Conservation (phyloP, 352 stramenopile genomes). For the Bremia lactucae region DNA sequence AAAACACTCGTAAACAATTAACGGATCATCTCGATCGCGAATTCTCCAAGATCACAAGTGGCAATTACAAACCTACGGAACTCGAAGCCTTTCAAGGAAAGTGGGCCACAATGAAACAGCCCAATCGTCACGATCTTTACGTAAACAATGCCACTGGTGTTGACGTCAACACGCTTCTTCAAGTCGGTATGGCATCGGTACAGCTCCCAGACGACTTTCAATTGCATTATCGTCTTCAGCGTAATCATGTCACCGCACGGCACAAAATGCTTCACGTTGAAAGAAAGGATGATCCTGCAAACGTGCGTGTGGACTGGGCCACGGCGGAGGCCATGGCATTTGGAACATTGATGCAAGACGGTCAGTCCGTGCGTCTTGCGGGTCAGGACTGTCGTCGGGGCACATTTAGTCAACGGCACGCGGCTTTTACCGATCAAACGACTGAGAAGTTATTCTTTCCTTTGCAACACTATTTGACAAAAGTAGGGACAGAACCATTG, state of each 20-base stretch:
- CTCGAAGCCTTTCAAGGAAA: slow-evolving; percentile 73
- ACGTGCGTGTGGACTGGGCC: slow-evolving; percentile 77
- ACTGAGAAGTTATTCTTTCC: slow-evolving; percentile 72
- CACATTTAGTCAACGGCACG: slow-evolving; percentile 84
- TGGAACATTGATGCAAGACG: slow-evolving; percentile 72
- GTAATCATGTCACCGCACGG: slow-evolving; percentile 61
- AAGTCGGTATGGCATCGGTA: slow-evolving; percentile 56
- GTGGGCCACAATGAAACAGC: slow-evolving; percentile 46
- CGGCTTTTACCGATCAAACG: slow-evolving; percentile 74
- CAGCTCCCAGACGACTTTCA: slow-evolving; percentile 41
- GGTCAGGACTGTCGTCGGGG: slow-evolving; percentile 83
- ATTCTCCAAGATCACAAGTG: slow-evolving; percentile 36
- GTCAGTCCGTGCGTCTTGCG: slow-evolving; percentile 72
- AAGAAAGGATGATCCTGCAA: slow-evolving; percentile 11
- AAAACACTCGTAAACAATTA: slow-evolving; percentile 47
- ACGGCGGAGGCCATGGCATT: slow-evolving; percentile 85
- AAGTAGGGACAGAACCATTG: slow-evolving; percentile 17
- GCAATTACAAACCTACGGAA: slow-evolving; percentile 49
- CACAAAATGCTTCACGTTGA: slow-evolving; percentile 58
- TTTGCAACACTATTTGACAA: slow-evolving; percentile 45
- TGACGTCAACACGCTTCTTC: slow-evolving; percentile 36
- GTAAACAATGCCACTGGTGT: slow-evolving; percentile 42
- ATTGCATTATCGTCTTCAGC: slow-evolving; percentile 63
- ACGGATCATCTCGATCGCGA: slow-evolving; percentile 61
- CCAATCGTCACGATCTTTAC: slow-evolving; percentile 40